phyloP scores from a whole-genome alignment of 768 basidiomycete species.

The Sporobolomyces phaffii region DNA sequence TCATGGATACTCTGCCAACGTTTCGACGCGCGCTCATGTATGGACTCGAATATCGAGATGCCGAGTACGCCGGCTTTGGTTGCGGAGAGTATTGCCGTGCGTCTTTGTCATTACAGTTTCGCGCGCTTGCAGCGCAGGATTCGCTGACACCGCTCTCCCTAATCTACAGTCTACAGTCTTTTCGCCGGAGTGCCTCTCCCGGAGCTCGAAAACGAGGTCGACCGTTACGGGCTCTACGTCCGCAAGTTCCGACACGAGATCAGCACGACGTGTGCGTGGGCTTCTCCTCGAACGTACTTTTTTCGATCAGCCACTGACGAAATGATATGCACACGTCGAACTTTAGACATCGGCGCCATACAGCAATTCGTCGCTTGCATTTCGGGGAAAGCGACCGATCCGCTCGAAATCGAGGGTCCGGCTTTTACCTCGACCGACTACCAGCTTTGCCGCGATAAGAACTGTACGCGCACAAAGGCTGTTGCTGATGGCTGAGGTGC shows the following conservation, averaged over 20 bases:
- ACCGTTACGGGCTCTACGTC: conserved; percentile 32
- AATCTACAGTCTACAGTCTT: neutral
- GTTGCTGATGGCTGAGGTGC: neutral
- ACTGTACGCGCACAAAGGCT: too few relatives aligned
- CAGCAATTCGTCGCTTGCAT: conserved; percentile 30
- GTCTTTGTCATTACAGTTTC: neutral
- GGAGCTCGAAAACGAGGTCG: conserved; percentile 22
- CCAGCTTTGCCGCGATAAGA: conserved; percentile 14
- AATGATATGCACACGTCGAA: neutral
- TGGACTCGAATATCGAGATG: conserved; percentile 29
- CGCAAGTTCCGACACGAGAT: conserved; percentile 37
- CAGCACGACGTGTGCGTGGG: conserved; percentile 12
- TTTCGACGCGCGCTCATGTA: conserved; percentile 17
- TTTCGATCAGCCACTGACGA: too few relatives aligned
- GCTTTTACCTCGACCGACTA: conserved; percentile 26
- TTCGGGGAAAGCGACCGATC: neutral
- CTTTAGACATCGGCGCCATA: conserved; percentile 23
- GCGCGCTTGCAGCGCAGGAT: neutral
- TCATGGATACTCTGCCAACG: conserved; percentile 6
- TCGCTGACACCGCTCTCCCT: too few relatives aligned
- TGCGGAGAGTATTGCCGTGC: conserved; percentile 20
- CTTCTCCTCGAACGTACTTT: neutral
- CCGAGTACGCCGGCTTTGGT: conserved; percentile 32
- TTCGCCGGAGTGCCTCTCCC: conserved; percentile 15
- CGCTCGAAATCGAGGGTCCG: conserved; percentile 25